Evolutionary conservation across 805 yeast species (phyloP).

Genomic region (Candida nitratophila): DNA sequence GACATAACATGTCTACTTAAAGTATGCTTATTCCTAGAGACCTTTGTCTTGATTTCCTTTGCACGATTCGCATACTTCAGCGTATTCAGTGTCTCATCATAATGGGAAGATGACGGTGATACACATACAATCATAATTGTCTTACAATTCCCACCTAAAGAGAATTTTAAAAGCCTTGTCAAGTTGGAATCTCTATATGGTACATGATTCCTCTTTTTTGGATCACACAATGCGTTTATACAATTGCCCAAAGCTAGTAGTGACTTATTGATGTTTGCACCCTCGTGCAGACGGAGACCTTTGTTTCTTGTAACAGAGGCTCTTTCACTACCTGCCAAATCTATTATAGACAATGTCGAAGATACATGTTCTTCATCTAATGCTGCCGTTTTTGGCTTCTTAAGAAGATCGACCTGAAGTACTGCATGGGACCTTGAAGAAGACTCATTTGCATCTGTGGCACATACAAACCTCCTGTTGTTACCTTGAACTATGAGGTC

Average conservation of each 20-base stretch:
- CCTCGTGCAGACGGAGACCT: constrained; percentile 78
- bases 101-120: constrained; percentile 79
- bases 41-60: constrained; percentile 79
- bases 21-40: constrained; percentile 64
- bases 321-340: constrained; percentile 91
- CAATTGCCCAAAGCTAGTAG: constrained; percentile 88
- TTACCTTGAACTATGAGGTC: constrained; percentile 70
- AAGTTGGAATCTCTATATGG: constrained; percentile 90
- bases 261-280: constrained; percentile 89
- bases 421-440: constrained; percentile 95
- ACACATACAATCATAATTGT: constrained; percentile 96
- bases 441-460: constrained; percentile 86
- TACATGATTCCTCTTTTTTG: constrained; percentile 59
- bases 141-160: constrained; percentile 89
- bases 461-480: constrained; percentile 68
- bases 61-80: constrained; percentile 89
- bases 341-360: constrained; percentile 82
- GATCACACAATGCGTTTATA: constrained; percentile 83
- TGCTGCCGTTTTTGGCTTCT: constrained; percentile 53
- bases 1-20: constrained; percentile 81
- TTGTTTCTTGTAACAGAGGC: constrained; percentile 85
- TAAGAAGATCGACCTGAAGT: constrained; percentile 65
- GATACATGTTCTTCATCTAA: constrained; percentile 60
- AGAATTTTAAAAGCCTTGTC: constrained; percentile 79
- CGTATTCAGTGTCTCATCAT: constrained; percentile 90